phyloP scores from a whole-genome alignment of 23 red algal species.

The Rhodosorus marinus region DNA sequence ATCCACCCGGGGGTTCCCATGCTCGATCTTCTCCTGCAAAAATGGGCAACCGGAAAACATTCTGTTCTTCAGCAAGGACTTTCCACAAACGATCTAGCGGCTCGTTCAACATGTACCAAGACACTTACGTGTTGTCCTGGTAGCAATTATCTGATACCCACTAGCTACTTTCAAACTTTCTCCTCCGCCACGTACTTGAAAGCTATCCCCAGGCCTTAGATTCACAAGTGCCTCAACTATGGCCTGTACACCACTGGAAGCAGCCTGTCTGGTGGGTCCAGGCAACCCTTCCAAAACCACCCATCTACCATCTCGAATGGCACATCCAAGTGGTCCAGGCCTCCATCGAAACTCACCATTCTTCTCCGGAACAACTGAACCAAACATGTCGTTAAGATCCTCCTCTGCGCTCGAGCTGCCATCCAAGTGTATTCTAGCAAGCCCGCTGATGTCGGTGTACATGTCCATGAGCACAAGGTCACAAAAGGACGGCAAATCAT shows the following conservation, averaged over 20 bases:
- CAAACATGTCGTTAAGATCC: slow-evolving; percentile 13
- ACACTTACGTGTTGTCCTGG: background rate
- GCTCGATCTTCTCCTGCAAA: too few relatives aligned
- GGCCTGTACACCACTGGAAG: background rate
- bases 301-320: slow-evolving; percentile 9
- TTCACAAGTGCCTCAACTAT: background rate
- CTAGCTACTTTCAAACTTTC: background rate
- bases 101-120: background rate
- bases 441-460: too few relatives aligned
- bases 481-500: too few relatives aligned
- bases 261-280: background rate
- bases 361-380: slow-evolving; percentile 1
- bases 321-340: slow-evolving; percentile 13
- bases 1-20: slow-evolving; percentile 55
- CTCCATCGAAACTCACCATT: slow-evolving; percentile 11
- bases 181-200: background rate
- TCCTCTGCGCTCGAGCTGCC: slow-evolving; percentile 6
- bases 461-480: too few relatives aligned
- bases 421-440: slow-evolving; percentile 3
- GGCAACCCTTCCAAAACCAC: slow-evolving; percentile 7
- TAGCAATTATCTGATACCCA: background rate
- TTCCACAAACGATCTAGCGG: too few relatives aligned
- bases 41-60: too few relatives aligned
- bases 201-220: background rate
- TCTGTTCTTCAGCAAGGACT: too few relatives aligned